These are phyloP conservation scores for Rauvolfia tetraphylla DNA, from an alignment of 257 asterid genomes.

Conservation along the genomic window DNA sequence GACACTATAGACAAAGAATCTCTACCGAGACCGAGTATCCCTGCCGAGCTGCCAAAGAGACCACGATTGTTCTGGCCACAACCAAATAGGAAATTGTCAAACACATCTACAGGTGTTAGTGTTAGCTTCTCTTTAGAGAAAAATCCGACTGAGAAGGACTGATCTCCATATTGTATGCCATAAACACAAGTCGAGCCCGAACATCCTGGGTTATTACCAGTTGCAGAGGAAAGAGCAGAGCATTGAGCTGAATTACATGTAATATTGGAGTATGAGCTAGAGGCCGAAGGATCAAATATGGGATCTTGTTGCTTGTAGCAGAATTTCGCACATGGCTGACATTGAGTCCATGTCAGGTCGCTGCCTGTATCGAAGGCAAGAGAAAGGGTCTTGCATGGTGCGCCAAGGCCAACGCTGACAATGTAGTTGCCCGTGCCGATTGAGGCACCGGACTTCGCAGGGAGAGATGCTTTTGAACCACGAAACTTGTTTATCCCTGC, in stretches of 20 bases:
- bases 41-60: constrained; percentile 51
- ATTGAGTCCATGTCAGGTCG: constrained; percentile 85
- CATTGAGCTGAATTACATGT: constrained; percentile 45
- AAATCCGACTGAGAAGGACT: constrained; percentile 53
- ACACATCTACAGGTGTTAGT: constrained; percentile 34
- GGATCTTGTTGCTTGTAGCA: constrained; percentile 65
- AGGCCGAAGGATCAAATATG: constrained; percentile 48
- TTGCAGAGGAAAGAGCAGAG: constrained; percentile 40
- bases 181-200: constrained; percentile 43
- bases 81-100: constrained; percentile 54
- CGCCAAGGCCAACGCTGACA: constrained; percentile 59
- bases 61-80: constrained; percentile 79
- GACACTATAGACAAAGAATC: constrained; percentile 52
- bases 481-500: not conserved
- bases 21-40: constrained; percentile 67
- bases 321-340: constrained; percentile 47
- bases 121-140: constrained; percentile 50
- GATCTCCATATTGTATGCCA: constrained; percentile 53
- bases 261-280: constrained; percentile 49
- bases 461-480: constrained; percentile 30
- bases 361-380: constrained; percentile 81
- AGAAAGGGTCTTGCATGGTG: constrained; percentile 38
- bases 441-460: constrained; percentile 41
- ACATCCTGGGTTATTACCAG: constrained; percentile 43
- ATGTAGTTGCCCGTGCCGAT: constrained; percentile 61